Evolutionary conservation across 163 green algal species (phyloP), one percentile per base, ranked within the genome.

Genomic region (Scenedesmus sp.): DNA sequence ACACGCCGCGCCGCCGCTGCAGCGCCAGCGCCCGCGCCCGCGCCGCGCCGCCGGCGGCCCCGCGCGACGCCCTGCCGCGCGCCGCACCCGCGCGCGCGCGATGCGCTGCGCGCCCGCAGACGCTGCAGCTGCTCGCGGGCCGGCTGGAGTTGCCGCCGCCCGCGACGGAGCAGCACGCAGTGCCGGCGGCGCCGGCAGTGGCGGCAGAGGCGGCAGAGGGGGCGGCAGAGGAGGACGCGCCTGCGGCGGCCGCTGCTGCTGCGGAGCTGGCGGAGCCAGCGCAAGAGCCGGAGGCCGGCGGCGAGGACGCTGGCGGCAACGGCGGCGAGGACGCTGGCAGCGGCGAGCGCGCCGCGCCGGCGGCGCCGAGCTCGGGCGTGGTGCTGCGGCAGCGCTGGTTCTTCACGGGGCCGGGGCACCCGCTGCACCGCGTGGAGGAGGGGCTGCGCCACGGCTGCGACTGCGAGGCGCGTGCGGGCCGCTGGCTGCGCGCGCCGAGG

Each of bases 41-140:
- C n/a, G n/a, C n/a, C n/a, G n/a, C n/a, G n/a, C 66, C 93, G 80
- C 78, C 95, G 58, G 72, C 98, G 29, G 62, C 74, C 1, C 42
- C 45, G 26, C 50, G 72, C 14, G 60, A 75, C 4, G 54, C 14
- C 4, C 54, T 72, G 10, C 44, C 63, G 29, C 22, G 14, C 18
- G 28, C 65, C 47, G n/a, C n/a, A n/a, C n/a, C n/a, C n/a, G n/a
- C n/a, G n/a, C n/a, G n/a, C n/a, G n/a, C n/a, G n/a, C n/a, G n/a
- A n/a, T n/a, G n/a, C n/a, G n/a, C n/a, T 47, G 13, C 45, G 3
- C 34, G 45, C 33, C 17, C 11, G 18, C 53, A 66, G 80, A 95
- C 89, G 0, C 67, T 98, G 45, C 69, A 95, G 80, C 82, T 96
- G 60, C 78, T 98, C 31, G 60, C 77, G 1, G 64, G 62, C 10